phyloP scores from a whole-genome alignment of 257 asterid species.

The Scutellaria baicalensis region DNA sequence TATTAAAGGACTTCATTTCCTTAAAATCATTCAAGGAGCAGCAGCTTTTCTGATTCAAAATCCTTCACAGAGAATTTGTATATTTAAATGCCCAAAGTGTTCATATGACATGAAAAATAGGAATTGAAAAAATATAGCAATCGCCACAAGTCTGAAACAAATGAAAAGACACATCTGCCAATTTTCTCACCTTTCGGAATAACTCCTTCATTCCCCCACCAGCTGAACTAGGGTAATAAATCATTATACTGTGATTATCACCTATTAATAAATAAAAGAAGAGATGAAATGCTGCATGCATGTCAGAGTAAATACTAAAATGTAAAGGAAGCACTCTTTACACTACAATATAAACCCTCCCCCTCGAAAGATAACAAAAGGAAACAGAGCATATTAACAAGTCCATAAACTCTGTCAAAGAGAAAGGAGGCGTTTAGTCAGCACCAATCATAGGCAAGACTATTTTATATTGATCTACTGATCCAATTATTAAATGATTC shows the following conservation, averaged over 20 bases:
- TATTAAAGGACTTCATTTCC: background rate
- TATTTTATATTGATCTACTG: background rate
- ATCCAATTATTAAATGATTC: background rate
- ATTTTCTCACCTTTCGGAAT: constrained; percentile 73
- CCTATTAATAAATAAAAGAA: constrained; percentile 45
- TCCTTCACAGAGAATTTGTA: background rate
- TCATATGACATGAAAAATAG: background rate
- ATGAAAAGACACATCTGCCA: constrained; percentile 1
- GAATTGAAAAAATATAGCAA: background rate
- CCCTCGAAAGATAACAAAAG: background rate
- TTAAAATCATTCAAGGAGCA: background rate
- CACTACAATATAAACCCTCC: too few species aligned
- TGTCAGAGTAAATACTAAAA: constrained; percentile 5
- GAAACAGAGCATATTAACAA: background rate
- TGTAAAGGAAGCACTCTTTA: too few species aligned
- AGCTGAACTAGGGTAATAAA: constrained; percentile 96
- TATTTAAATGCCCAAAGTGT: background rate
- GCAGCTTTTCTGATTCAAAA: background rate
- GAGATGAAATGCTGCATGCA: constrained; percentile 21
- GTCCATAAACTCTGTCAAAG: background rate
- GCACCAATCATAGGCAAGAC: background rate
- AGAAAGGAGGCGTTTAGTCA: background rate
- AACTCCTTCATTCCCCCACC: constrained; percentile 98
- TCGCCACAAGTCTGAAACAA: background rate
- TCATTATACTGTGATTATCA: constrained; percentile 94